These are phyloP conservation scores for Cubamyces sp. DNA, from an alignment of 768 basidiomycete species.

Conservation along the genomic window DNA sequence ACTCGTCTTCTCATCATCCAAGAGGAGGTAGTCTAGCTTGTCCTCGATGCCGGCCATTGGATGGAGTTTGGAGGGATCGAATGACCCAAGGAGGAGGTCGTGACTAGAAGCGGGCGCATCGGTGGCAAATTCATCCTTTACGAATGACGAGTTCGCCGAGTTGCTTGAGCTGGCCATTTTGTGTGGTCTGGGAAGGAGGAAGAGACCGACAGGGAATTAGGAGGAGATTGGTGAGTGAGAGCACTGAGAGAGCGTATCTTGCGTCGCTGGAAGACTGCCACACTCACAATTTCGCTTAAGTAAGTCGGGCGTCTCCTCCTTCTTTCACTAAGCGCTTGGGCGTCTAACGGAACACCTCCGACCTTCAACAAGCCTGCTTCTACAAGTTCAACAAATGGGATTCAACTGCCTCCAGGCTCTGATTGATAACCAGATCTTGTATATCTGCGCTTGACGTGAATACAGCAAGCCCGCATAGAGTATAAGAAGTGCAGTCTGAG, in stretches of 20 bases:
- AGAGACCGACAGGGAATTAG: not conserved
- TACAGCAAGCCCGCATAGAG: too few species aligned
- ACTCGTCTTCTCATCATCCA: slow-evolving; percentile 96
- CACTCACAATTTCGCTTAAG: slow-evolving; percentile 17
- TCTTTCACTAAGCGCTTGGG: not conserved
- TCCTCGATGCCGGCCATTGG: slow-evolving; percentile 92
- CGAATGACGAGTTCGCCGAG: slow-evolving; percentile 6
- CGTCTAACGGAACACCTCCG: not conserved
- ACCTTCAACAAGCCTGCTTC: too few species aligned
- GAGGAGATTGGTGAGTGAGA: slow-evolving; percentile 20
- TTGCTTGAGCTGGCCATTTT: slow-evolving; percentile 21
- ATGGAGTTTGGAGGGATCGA: slow-evolving; percentile 92
- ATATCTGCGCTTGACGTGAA: too few species aligned
- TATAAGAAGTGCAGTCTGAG: too few species aligned
- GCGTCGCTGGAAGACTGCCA: slow-evolving; percentile 13
- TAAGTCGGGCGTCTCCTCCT: slow-evolving; percentile 10
- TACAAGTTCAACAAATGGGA: too few species aligned
- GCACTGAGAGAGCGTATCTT: slow-evolving; percentile 17
- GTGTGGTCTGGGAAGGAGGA: not conserved
- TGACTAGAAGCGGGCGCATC: slow-evolving; percentile 37
- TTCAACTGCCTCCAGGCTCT: too few species aligned
- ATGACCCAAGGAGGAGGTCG: slow-evolving; percentile 84
- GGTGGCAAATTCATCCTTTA: slow-evolving; percentile 11
- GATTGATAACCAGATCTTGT: too few species aligned
- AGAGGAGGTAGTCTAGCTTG: slow-evolving; percentile 91